Base-by-base conservation (phyloP, 495 filamentous ascomycete genomes). In the Hypoxylon perforatum region DNA sequence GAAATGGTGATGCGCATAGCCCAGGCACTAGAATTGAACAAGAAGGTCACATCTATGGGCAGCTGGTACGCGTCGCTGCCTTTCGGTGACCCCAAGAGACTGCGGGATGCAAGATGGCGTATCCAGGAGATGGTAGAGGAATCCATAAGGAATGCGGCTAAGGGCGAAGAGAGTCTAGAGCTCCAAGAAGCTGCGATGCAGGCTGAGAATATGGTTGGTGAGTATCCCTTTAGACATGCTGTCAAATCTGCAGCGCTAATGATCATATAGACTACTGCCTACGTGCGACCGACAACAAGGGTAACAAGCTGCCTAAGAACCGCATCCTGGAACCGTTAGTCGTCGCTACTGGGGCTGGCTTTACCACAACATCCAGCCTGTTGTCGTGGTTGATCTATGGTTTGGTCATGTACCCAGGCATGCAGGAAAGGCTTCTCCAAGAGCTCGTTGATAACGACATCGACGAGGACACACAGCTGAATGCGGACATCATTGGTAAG, bases 331-430 rank as follows among this genome's bases (percentile, higher is more conserved):
- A 21, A 11, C 11, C 23, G 5, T 10, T 36, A 28, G 15, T 52
- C 25, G 33, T 52, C 18, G 28, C 48, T 14, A 38, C 28, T 18
- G 33, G 48, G 2, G 28, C 33, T 6, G 48, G 33, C 11, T 52
- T 52, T 12, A 52, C 48, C 0, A 87, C 85, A 4, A 87, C 79
- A 12, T 75, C 77, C 1, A 77, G 78, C 3, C 77, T 86, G 8
- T 69, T 87, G 1, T 83, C 83, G 0, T 88, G 85, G 85, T 63
- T 82, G 1, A 72, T 86, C 46, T 88, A 84, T 65, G 72, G 75
- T 14, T 57, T 87, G 17, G 76, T 78, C 42, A 75, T 65, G 0
- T 86, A 87, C 52, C 73, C 75, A 0, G 83, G 78, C 0, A 81
- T 78, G 67, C 85, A 87, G 63, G 84, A 84, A 10, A 66, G 77